These are phyloP conservation scores for Aspergillus sp. DNA, from an alignment of 2,329 filamentous ascomycete species.

Conservation along the genomic window DNA sequence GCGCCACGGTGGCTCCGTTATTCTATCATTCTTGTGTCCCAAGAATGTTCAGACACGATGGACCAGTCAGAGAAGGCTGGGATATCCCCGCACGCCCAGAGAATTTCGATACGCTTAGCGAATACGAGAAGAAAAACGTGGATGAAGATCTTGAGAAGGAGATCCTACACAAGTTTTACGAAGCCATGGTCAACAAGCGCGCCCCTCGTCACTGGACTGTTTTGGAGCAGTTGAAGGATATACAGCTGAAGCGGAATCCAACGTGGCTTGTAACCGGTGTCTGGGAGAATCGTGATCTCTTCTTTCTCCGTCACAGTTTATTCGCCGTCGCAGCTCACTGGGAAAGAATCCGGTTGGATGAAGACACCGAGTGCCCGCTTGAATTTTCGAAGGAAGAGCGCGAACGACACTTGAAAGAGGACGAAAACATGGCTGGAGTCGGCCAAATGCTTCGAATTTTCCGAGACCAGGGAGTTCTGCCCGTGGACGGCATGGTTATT, in stretches of 20 bases:
- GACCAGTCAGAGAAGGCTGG: constrained; percentile 22
- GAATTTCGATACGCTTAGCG: constrained; percentile 16
- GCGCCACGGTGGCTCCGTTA: constrained; percentile 12
- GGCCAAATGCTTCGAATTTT: constrained; percentile 17
- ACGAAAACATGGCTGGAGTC: constrained; percentile 22
- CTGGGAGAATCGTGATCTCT: constrained; percentile 25
- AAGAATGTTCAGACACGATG: constrained; percentile 18
- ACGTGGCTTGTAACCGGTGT: constrained; percentile 21
- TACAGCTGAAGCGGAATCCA: constrained; percentile 19
- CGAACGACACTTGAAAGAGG: constrained; percentile 17
- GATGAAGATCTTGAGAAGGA: constrained; percentile 24
- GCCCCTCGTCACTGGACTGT: constrained; percentile 20
- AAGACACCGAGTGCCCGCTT: constrained; percentile 12
- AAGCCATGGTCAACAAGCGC: constrained; percentile 20
- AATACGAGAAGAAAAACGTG: constrained; percentile 16
- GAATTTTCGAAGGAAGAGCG: constrained; percentile 13
- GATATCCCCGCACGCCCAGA: constrained; percentile 19
- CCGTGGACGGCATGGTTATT: constrained; percentile 21
- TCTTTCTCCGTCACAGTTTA: constrained; percentile 23
- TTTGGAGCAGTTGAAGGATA: constrained; percentile 10
- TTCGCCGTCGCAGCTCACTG: constrained; percentile 15
- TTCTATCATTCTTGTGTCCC: constrained; percentile 22
- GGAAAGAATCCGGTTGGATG: constrained; percentile 10
- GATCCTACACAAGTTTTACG: constrained; percentile 26
- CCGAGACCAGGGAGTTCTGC: constrained; percentile 14